These are phyloP conservation scores for Cajanus cajan DNA, from an alignment of 306 rosid genomes.

Conservation along the genomic window DNA sequence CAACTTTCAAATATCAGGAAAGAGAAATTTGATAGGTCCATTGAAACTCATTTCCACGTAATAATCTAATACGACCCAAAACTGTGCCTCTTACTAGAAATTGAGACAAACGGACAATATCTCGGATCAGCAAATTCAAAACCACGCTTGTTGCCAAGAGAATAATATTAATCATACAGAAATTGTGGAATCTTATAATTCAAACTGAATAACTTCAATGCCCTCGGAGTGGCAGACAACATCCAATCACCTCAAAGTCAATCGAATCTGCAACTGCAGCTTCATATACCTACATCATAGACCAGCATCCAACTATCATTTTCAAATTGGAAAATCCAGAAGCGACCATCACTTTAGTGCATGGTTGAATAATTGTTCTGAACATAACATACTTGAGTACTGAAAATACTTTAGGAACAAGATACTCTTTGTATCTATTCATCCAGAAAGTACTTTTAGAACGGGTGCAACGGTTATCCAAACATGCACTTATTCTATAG, in stretches of 20 bases:
- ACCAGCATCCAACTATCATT: constrained; percentile 11
- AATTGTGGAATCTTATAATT: neutral
- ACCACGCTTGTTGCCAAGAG: neutral
- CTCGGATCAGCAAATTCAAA: neutral
- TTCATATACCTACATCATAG: constrained; percentile 12
- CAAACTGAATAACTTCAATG: neutral
- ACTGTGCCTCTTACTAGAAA: neutral
- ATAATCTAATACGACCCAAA: neutral
- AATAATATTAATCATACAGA: neutral
- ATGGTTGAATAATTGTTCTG: too few species aligned
- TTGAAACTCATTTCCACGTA: neutral
- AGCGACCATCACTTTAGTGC: neutral
- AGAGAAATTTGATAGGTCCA: neutral
- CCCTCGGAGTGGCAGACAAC: constrained; percentile 9
- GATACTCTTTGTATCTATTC: too few species aligned
- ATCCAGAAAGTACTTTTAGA: too few species aligned
- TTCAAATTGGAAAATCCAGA: constrained; percentile 16
- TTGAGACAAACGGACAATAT: neutral
- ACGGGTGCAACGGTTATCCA: too few species aligned
- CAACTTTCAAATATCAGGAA: neutral
- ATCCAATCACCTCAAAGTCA: neutral
- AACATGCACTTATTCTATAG: neutral
- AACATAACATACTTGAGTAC: too few species aligned
- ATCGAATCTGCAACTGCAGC: constrained; percentile 15
- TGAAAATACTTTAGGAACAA: too few species aligned